Base-by-base conservation (phyloP, 257 asterid species). In the Anisodus tanguticus region DNA sequence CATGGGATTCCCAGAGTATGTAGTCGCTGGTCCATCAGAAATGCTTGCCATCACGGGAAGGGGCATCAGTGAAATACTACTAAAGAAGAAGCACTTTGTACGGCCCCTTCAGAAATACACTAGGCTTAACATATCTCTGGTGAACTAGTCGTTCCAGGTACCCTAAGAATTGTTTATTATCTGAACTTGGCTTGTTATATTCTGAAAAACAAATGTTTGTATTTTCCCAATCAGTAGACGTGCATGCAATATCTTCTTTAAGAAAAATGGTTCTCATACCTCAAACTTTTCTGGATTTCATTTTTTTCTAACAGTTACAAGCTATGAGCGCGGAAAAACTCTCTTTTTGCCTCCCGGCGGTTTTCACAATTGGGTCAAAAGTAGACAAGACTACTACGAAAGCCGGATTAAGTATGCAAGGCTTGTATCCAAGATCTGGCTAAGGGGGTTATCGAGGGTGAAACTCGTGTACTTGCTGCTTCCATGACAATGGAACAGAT, bases 321-420 rank as follows among this genome's bases (percentile, higher is more conserved):
- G 97, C 95, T 72, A 93, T 92, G 95, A 92, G 94, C 77, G 93
- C 94, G 5, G 95, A 93, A 74, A 93, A 93, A 86, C 94, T 93
- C 66, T 94, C 97, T 26, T 92, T 93, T 45, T 66, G 90, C 58
- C 93, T 93, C 68, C 97, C 94, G 0, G 95, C 94, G 2, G 97
- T 93, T 31, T 93, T 92, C 93, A 93, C 97, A 16, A 90, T 93
- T 74, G 93, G 95, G 39, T 95, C 97, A 0, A 89, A 88, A 0
- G 84, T 41, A 0, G 94, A 93, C 37, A 91, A 92, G 9, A 31
- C 0, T 85, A 5, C 45, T 41, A 41, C 2, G 80, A 74, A 19
- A 85, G 90, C 89, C 89, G 91, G 79, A 74, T 81, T 57, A 91
- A 88, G 87, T 93, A 92, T 22, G 95, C 95, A 57, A 90, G 84